Conservation (phyloP, 176 grass and related monocot genomes). For the Rhynchospora pubera region DNA sequence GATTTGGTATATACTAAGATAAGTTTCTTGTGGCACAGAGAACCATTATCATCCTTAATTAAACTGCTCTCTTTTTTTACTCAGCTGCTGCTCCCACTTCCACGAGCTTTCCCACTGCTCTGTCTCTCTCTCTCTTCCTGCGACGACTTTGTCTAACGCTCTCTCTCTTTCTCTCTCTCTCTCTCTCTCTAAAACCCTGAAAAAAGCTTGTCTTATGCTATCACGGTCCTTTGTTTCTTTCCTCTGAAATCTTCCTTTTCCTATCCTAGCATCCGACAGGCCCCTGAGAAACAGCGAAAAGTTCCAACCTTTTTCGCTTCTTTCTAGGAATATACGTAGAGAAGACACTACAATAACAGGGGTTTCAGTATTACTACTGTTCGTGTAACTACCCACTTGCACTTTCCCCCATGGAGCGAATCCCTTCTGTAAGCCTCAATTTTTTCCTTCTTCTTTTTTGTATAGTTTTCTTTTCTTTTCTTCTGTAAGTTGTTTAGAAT, state of each 20-base stretch:
- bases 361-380: slow-evolving; percentile 4
- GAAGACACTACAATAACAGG: background rate
- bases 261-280: slow-evolving; percentile 2
- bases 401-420: slow-evolving; percentile 11
- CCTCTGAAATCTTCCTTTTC: too few relatives aligned
- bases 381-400: background rate
- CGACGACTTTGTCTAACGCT: slow-evolving; percentile 21
- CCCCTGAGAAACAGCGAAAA: slow-evolving; percentile 6
- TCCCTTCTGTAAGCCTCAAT: slow-evolving; percentile 19
- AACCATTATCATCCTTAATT: background rate
- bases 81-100: slow-evolving; percentile 5
- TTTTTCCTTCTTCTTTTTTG: background rate
- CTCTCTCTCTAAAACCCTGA: background rate
- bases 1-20: background rate
- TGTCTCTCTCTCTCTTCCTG: slow-evolving; percentile 6
- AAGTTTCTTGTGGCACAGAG: background rate
- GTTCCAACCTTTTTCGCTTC: slow-evolving; percentile 12
- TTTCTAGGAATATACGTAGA: background rate
- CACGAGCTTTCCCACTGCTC: slow-evolving; percentile 1
- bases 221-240: too few relatives aligned
- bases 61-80: background rate
- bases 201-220: slow-evolving; percentile 22
- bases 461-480: background rate
- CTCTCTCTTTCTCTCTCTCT: slow-evolving; percentile 3
- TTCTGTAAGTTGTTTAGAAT: slow-evolving; percentile 3